Conservation (phyloP, 2,329 filamentous ascomycete genomes). For the Colletotrichum eleusines region DNA sequence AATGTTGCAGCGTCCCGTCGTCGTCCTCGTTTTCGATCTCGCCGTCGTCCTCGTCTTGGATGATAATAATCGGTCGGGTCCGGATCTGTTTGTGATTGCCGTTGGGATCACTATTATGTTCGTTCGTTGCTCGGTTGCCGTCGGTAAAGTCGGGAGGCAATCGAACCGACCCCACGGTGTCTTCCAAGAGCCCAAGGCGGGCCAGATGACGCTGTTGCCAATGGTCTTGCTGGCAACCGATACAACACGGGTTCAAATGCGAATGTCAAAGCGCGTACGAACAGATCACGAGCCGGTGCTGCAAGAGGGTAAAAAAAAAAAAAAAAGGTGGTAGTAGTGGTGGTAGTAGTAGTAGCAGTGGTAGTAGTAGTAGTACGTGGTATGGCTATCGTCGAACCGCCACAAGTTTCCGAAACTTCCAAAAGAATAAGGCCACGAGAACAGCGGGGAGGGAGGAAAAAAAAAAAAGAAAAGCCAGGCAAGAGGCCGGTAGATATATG, state of each 20-base stretch:
- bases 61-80: not conserved
- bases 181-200: not conserved
- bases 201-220: not conserved
- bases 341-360: no score
- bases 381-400: not conserved
- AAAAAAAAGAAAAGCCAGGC: conserved; percentile 7
- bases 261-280: not conserved
- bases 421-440: not conserved
- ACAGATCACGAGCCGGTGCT: not conserved
- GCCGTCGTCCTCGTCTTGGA: not conserved
- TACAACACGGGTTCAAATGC: not conserved
- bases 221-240: not conserved
- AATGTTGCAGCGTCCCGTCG: not conserved
- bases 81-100: not conserved
- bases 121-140: conserved; percentile 14
- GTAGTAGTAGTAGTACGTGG: not conserved
- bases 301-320: not conserved
- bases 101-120: not conserved
- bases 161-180: not conserved
- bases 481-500: conserved; percentile 10
- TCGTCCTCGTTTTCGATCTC: not conserved
- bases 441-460: not conserved
- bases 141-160: conserved; percentile 11
- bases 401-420: not conserved
- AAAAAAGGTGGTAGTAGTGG: no score